Percentiles rank a stretch among this genome's conserved stretches.
These are phyloP conservation scores for Hanseniaspora clermontiae DNA, from an alignment of 805 yeast species.

Conservation along the genomic window DNA sequence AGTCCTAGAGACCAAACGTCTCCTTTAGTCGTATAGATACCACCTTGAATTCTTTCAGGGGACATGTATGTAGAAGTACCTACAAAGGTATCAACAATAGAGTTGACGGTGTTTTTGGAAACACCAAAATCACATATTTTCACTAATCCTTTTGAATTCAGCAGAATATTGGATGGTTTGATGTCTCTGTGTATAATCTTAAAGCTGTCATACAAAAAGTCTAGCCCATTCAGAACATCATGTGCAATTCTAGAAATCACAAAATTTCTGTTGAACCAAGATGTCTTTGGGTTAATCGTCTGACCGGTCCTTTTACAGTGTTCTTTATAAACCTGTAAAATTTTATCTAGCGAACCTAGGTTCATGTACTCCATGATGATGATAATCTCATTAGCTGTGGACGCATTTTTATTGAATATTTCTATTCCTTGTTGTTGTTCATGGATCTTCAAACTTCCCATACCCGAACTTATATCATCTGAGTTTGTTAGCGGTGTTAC, in stretches of 20 bases:
- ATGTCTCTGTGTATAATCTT: conserved; percentile 91
- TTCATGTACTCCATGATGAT: conserved; percentile 95
- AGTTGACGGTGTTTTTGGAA: conserved; percentile 77
- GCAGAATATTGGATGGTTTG: conserved; percentile 84
- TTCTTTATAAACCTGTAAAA: conserved; percentile 48
- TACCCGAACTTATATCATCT: background rate
- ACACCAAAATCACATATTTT: conserved; percentile 97
- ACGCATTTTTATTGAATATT: conserved; percentile 14
- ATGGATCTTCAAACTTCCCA: background rate
- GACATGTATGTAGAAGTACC: conserved; percentile 97
- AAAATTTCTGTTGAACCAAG: conserved; percentile 39
- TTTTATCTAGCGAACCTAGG: conserved; percentile 81
- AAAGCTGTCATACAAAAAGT: conserved; percentile 69
- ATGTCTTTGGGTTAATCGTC: conserved; percentile 14
- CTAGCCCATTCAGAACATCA: conserved; percentile 67
- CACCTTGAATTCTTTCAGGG: conserved; percentile 95
- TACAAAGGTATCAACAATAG: conserved; percentile 93
- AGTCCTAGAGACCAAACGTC: conserved; percentile 96
- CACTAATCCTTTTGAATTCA: conserved; percentile 75
- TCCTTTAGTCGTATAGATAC: conserved; percentile 81
- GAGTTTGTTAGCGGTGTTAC: conserved; percentile 12
- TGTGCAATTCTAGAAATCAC: conserved; percentile 62
- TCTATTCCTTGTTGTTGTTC: conserved; percentile 15
- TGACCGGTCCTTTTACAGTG: conserved; percentile 25
- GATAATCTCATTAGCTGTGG: conserved; percentile 50